phyloP scores from a whole-genome alignment of 2,329 filamentous ascomycete species.

The Arthrobotrys megalospora region DNA sequence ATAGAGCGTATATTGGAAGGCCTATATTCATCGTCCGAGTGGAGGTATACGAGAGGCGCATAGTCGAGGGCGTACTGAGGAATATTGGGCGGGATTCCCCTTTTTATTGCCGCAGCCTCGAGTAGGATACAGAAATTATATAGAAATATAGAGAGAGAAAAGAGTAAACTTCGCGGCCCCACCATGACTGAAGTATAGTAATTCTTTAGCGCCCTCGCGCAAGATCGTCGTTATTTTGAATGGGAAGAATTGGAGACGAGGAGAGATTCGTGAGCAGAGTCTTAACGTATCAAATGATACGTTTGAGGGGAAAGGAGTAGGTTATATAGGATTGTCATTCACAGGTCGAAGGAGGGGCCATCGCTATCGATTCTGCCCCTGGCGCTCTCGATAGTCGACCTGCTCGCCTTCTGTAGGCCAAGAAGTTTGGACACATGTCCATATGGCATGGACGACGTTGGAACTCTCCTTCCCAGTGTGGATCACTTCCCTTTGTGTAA shows the following conservation, averaged over 20 bases:
- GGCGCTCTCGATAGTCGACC: neutral
- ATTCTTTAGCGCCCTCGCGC: too few relatives aligned
- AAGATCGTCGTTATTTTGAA: too few relatives aligned
- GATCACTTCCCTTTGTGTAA: conserved; percentile 36
- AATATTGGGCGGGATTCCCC: conserved; percentile 32
- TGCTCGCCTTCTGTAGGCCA: neutral
- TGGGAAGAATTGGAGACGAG: too few relatives aligned
- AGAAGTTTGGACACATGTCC: conserved; percentile 27
- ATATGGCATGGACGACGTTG: conserved; percentile 24
- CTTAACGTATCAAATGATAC: neutral
- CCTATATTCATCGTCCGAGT: conserved; percentile 70
- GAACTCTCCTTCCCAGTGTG: conserved; percentile 38
- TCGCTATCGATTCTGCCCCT: neutral
- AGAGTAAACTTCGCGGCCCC: neutral
- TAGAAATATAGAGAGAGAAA: neutral
- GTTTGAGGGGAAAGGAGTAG: neutral
- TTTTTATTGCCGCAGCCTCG: conserved; percentile 19
- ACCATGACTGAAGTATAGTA: neutral
- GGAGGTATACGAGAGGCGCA: conserved; percentile 72
- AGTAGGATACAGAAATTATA: neutral
- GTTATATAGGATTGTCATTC: conserved; percentile 21
- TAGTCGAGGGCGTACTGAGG: conserved; percentile 56
- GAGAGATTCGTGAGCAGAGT: too few relatives aligned
- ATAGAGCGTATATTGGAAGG: conserved; percentile 71
- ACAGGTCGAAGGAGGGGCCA: neutral